Base-by-base conservation (phyloP, 164 flowering plant species). In the Dillenia suffruticosa region DNA sequence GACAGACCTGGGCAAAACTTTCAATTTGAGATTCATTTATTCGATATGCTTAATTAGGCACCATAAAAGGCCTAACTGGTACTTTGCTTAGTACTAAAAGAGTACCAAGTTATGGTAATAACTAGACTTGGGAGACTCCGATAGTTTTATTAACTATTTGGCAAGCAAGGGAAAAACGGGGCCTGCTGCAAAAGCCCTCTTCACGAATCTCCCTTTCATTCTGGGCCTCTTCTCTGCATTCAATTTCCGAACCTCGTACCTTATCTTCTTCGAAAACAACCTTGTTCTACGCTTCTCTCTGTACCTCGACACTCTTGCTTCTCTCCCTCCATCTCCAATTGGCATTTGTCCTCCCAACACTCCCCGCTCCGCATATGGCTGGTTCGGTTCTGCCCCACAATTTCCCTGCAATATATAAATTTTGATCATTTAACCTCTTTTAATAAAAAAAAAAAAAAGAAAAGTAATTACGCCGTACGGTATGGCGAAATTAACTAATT, bases 151-250 rank as follows among this genome's bases (percentile, higher is more conserved):
- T 32, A 6, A 32, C 40, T 32, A 32, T 6, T 32, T 32, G 40
- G 40, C 7, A 32, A 32, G 40, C 40, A 79, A 72, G 51, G 88
- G 72, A 58, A 74, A 76, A 64, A 69, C 69, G 9, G 80, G 57
- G 59, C 62, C 83, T 4, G 63, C 83, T 4, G 63, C 78, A 54
- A 80, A 75, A 0, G 86, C 63, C 68, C 97, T 81, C 82, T 89
- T 91, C 9, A 91, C 93, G 49, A 91, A 91, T 54, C 96, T 75
- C 10, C 96, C 97, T 68, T 92, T 92, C 92, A 89, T 87, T 63
- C 96, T 61, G 0, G 96, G 97, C 76, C 97, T 85, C 80, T 92
- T 89, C 82, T 91, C 97, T 0, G 96, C 97, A 57, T 92, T 92
- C 72, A 92, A 54, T 52, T 89, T 92, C 59, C 97, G 65, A 16